phyloP scores from a whole-genome alignment of 192 early-diverging fungal species.

The Coemansia asiatica region DNA sequence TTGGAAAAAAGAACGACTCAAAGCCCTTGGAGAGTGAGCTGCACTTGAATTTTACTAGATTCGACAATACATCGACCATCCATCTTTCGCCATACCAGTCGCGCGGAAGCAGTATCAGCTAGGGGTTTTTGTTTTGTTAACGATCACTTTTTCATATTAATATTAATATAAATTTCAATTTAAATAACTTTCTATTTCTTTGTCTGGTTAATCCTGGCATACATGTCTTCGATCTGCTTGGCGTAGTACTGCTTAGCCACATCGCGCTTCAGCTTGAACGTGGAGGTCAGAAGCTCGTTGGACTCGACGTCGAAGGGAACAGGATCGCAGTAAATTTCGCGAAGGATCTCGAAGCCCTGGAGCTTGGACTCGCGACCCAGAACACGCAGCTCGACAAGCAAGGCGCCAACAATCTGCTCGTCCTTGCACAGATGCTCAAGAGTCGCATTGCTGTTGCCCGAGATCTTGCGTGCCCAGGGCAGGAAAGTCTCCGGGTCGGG shows the following conservation, averaged over 20 bases:
- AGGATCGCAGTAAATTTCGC: slow-evolving; percentile 63
- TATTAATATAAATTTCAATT: not conserved
- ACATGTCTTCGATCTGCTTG: slow-evolving; percentile 61
- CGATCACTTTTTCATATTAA: not conserved
- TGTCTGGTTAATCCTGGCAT: slow-evolving; percentile 27
- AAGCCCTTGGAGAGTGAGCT: not conserved
- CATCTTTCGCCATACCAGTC: not conserved
- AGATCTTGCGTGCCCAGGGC: slow-evolving; percentile 61
- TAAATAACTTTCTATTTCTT: not conserved
- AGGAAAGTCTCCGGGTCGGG: slow-evolving; percentile 71
- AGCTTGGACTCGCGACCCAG: slow-evolving; percentile 68
- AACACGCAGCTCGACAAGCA: slow-evolving; percentile 62
- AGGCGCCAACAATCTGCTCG: slow-evolving; percentile 54
- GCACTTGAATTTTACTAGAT: not conserved
- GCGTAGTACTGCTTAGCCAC: slow-evolving; percentile 66
- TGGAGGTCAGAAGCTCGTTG: slow-evolving; percentile 82
- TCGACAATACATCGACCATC: not conserved
- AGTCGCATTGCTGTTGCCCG: slow-evolving; percentile 23
- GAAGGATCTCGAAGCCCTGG: slow-evolving; percentile 85
- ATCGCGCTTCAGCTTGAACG: slow-evolving; percentile 87
- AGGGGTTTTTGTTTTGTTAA: no score
- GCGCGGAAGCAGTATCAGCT: not conserved
- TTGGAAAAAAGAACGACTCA: not conserved
- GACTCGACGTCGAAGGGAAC: slow-evolving; percentile 73
- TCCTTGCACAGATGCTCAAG: slow-evolving; percentile 57